A percentile compares a stretch with the other conserved stretches of the same genome.
These are phyloP conservation scores for Auxenochlorella pyrenoidosa DNA, from an alignment of 139 green algal genomes.

Conservation along the genomic window DNA sequence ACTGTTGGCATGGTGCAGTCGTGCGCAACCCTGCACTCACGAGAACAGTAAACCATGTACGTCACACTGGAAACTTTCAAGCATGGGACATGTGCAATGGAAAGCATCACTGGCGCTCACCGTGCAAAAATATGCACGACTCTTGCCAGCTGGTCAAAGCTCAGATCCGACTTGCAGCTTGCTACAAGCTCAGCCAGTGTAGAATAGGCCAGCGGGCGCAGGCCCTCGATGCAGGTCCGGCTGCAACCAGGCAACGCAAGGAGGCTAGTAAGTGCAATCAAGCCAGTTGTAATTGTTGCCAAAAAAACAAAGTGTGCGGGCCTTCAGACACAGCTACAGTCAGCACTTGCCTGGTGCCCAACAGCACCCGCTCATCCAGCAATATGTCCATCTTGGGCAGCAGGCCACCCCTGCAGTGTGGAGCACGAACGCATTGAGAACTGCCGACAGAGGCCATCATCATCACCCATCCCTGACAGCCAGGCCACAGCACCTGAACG, in stretches of 20 bases:
- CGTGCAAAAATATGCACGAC: slow-evolving; percentile 77
- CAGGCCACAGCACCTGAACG: slow-evolving; percentile 45
- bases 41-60: too few species aligned
- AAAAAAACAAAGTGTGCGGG: background rate
- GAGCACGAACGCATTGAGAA: background rate
- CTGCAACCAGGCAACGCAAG: background rate
- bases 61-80: too few species aligned
- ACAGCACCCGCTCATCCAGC: slow-evolving; percentile 81
- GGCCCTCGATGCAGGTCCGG: slow-evolving; percentile 71
- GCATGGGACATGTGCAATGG: background rate
- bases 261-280: background rate
- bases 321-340: too few species aligned
- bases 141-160: slow-evolving; percentile 64
- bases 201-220: slow-evolving; percentile 81
- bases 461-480: background rate
- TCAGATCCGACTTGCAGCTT: slow-evolving; percentile 71
- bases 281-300: background rate
- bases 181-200: slow-evolving; percentile 89
- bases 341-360: slow-evolving; percentile 58
- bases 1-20: slow-evolving; percentile 65
- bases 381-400: slow-evolving; percentile 65
- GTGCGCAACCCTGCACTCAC: slow-evolving; percentile 65
- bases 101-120: background rate
- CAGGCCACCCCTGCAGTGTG: slow-evolving; percentile 10
- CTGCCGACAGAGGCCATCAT: background rate